phyloP scores from a whole-genome alignment of 1,284 basidiomycete species.

The Leucoagaricus sp. region DNA sequence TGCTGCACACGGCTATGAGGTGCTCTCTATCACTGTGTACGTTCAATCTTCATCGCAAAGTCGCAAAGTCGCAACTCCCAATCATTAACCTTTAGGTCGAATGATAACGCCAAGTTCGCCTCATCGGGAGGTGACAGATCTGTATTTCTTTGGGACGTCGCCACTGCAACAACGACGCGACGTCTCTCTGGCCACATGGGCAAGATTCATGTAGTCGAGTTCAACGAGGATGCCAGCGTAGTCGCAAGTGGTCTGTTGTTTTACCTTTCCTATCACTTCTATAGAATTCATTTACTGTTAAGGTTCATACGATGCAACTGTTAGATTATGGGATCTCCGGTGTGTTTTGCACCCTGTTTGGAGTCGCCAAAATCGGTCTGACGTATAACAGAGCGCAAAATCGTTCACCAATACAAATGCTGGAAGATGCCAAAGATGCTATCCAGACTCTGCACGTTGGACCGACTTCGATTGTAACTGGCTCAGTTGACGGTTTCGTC shows the following conservation, averaged over 20 bases:
- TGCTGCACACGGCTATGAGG: slow-evolving; percentile 90
- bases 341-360: slow-evolving; percentile 29
- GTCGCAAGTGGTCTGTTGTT: slow-evolving; percentile 68
- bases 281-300: slow-evolving; percentile 7
- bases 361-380: background rate
- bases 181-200: slow-evolving; percentile 87
- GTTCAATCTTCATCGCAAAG: slow-evolving; percentile 30
- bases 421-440: slow-evolving; percentile 89
- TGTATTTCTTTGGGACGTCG: slow-evolving; percentile 96
- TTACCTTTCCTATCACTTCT: background rate
- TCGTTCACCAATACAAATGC: slow-evolving; percentile 84
- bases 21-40: slow-evolving; percentile 87
- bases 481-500: slow-evolving; percentile 90
- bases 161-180: slow-evolving; percentile 79
- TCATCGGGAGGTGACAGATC: slow-evolving; percentile 92
- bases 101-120: slow-evolving; percentile 93
- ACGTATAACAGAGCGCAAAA: slow-evolving; percentile 61
- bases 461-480: slow-evolving; percentile 70
- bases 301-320: slow-evolving; percentile 89
- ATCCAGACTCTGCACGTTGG: slow-evolving; percentile 80
- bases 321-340: slow-evolving; percentile 90
- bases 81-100: slow-evolving; percentile 53
- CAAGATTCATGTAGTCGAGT: slow-evolving; percentile 89
- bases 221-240: slow-evolving; percentile 84
- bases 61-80: slow-evolving; percentile 9